Percentiles rank a stretch among this genome's conserved stretches.
Evolutionary conservation across 2,329 filamentous ascomycete species (phyloP).

Genomic region (Trichoderma harzianum): DNA sequence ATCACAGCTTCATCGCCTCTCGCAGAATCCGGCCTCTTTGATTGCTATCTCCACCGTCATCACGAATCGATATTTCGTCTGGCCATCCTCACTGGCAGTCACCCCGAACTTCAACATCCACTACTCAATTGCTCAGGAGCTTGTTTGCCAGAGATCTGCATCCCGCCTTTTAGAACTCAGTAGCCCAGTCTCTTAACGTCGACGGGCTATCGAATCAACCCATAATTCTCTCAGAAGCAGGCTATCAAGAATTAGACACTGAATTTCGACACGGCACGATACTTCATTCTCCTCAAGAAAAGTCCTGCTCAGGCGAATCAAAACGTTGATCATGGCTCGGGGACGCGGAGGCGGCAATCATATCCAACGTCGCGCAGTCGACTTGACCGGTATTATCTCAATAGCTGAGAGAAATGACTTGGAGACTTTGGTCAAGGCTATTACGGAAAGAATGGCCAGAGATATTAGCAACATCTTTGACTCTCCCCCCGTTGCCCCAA

Average conservation of each 20-base stretch:
- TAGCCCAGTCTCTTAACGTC: background rate
- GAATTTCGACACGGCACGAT: background rate
- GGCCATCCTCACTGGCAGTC: background rate
- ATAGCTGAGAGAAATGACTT: conserved; percentile 51
- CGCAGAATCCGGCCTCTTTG: background rate
- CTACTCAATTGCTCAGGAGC: background rate
- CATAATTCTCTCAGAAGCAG: background rate
- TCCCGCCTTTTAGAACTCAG: background rate
- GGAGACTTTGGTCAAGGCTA: conserved; percentile 46
- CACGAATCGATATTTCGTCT: background rate
- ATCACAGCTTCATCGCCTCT: background rate
- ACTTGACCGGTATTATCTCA: conserved; percentile 49
- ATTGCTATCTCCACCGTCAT: background rate
- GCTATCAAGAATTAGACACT: background rate
- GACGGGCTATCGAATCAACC: background rate
- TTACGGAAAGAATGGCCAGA: conserved; percentile 54
- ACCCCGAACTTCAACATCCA: background rate
- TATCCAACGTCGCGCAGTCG: conserved; percentile 43
- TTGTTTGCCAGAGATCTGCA: background rate
- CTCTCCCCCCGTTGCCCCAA: conserved; percentile 36
- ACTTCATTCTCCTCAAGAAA: background rate
- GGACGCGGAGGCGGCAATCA: conserved; percentile 34
- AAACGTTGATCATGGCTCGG: conserved; percentile 36
- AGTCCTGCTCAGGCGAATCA: background rate
- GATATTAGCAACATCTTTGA: conserved; percentile 53